Conservation (phyloP, 1,284 basidiomycete species). For the Tilletia indica region DNA sequence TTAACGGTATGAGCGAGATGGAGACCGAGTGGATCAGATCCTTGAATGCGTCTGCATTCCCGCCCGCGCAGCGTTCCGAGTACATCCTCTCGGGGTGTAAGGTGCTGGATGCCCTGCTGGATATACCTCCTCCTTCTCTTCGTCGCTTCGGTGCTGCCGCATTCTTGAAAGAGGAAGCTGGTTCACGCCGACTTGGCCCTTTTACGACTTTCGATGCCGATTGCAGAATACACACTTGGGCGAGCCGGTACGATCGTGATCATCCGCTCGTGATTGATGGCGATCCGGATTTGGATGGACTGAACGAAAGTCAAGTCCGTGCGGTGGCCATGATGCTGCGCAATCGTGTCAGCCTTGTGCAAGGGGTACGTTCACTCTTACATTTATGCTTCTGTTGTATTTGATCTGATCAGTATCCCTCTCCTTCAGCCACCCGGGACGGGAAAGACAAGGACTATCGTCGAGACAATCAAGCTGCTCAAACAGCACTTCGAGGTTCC, state of each 20-base stretch:
- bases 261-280: slow-evolving; percentile 71
- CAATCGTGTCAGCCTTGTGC: slow-evolving; percentile 74
- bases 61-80: slow-evolving; percentile 24
- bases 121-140: slow-evolving; percentile 60
- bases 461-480: slow-evolving; percentile 76
- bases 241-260: slow-evolving; percentile 57
- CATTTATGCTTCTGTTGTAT: not conserved
- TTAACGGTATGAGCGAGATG: not conserved
- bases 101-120: slow-evolving; percentile 54
- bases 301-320: slow-evolving; percentile 76
- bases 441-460: slow-evolving; percentile 88
- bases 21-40: not conserved
- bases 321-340: slow-evolving; percentile 85
- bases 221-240: slow-evolving; percentile 55
- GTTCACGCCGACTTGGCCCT: slow-evolving; percentile 70
- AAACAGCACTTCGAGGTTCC: slow-evolving; percentile 83
- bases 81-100: slow-evolving; percentile 40
- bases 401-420: not conserved
- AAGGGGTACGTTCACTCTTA: slow-evolving; percentile 67
- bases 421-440: slow-evolving; percentile 79
- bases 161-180: slow-evolving; percentile 70
- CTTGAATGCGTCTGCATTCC: not conserved
- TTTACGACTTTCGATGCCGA: slow-evolving; percentile 20
- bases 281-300: slow-evolving; percentile 68
- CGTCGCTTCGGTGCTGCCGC: slow-evolving; percentile 60